Evolutionary conservation across 2,329 filamentous ascomycete genomes (phyloP).

Genomic region (Arthrinium puccinioides): DNA sequence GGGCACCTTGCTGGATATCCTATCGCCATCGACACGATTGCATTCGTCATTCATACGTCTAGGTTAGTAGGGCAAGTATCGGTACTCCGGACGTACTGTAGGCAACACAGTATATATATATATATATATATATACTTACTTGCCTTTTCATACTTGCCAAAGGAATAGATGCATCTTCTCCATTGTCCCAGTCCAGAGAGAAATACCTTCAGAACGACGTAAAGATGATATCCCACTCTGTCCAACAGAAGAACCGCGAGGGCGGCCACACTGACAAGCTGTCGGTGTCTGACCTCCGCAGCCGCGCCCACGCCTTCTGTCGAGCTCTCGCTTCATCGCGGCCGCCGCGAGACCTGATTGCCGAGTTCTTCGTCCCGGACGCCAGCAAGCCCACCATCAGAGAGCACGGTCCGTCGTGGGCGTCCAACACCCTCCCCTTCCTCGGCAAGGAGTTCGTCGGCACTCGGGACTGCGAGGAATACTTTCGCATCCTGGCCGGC

Average conservation of each 20-base stretch:
- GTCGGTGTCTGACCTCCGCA: slow-evolving; percentile 1
- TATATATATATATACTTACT: too few relatives aligned
- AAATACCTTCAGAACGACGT: not conserved
- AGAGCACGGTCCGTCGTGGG: slow-evolving; percentile 8
- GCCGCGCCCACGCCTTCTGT: slow-evolving; percentile 7
- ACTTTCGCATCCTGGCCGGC: slow-evolving; percentile 5
- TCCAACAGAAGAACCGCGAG: slow-evolving; percentile 1
- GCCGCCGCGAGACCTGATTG: slow-evolving; percentile 3
- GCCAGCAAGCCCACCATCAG: slow-evolving; percentile 3
- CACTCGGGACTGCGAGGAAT: slow-evolving; percentile 1
- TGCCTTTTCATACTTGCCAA: not conserved
- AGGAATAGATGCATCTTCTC: too few relatives aligned
- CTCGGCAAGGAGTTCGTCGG: slow-evolving; percentile 6
- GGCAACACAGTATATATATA: too few relatives aligned
- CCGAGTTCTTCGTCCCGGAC: slow-evolving; percentile 7
- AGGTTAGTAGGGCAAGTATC: too few relatives aligned
- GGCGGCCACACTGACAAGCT: not conserved
- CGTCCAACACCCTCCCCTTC: slow-evolving; percentile 1
- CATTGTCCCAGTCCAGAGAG: not conserved
- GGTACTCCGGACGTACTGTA: too few relatives aligned
- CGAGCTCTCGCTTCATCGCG: slow-evolving; percentile 3
- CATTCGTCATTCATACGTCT: too few relatives aligned
- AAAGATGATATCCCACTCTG: slow-evolving; percentile 5
- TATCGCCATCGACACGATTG: too few relatives aligned
- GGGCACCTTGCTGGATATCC: too few relatives aligned